These are phyloP conservation scores for Coelastrella sp. DNA, from an alignment of 139 green algal species.

Conservation along the genomic window DNA sequence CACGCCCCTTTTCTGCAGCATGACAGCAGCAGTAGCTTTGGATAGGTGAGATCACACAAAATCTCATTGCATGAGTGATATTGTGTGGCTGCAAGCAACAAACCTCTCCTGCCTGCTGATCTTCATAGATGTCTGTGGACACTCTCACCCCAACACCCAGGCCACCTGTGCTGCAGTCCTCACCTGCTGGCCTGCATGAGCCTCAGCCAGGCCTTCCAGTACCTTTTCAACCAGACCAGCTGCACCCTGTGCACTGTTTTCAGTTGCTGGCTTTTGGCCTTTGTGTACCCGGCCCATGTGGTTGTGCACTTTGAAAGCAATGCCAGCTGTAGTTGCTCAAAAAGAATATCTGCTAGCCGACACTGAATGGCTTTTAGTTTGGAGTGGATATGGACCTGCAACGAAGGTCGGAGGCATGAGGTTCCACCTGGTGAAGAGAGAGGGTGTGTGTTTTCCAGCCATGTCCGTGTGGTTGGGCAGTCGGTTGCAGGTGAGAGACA, in stretches of 20 bases:
- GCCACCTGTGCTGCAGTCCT: not conserved
- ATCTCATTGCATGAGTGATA: too few species aligned
- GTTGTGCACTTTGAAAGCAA: not conserved
- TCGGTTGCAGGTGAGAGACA: not conserved
- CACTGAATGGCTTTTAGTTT: constrained; percentile 18
- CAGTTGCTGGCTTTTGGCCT: not conserved
- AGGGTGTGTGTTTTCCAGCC: too few species aligned
- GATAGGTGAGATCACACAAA: too few species aligned
- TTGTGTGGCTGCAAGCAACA: too few species aligned
- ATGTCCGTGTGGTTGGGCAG: not conserved
- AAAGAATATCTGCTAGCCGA: not conserved
- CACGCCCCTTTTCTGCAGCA: not conserved
- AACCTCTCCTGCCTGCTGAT: too few species aligned
- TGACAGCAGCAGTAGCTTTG: not conserved
- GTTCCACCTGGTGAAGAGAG: too few species aligned
- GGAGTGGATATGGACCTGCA: not conserved
- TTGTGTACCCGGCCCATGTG: not conserved
- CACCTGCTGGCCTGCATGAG: not conserved
- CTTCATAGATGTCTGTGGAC: too few species aligned
- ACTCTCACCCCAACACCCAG: too few species aligned
- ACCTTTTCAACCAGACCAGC: not conserved
- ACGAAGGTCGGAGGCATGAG: too few species aligned
- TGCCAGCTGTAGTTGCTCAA: not conserved
- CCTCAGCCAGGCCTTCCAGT: not conserved
- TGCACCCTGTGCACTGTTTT: constrained; percentile 8